phyloP scores from a whole-genome alignment of 208 protist species.

The Trypanosoma vivax region DNA sequence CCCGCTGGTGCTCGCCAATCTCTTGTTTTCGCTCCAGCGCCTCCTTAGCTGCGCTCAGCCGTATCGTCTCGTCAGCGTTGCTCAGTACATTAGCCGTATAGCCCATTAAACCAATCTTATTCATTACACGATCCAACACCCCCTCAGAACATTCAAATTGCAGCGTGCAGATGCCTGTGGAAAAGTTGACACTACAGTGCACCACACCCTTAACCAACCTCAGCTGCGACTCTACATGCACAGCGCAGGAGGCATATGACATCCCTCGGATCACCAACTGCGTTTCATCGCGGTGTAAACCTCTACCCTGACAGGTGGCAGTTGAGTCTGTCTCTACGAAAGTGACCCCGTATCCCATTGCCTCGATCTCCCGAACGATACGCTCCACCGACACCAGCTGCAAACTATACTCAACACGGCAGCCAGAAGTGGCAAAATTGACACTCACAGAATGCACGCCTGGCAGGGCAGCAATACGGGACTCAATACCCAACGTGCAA shows the following conservation, averaged over 20 bases:
- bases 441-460: slow-evolving; percentile 51
- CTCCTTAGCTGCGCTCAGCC: slow-evolving; percentile 24
- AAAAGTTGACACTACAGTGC: slow-evolving; percentile 11
- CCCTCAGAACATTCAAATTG: not conserved
- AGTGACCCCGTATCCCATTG: slow-evolving; percentile 31
- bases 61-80: not conserved
- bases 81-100: slow-evolving; percentile 2
- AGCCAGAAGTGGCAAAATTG: slow-evolving; percentile 71
- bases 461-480: slow-evolving; percentile 20
- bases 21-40: slow-evolving; percentile 65
- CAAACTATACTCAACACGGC: slow-evolving; percentile 33
- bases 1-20: slow-evolving; percentile 37
- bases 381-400: slow-evolving; percentile 8
- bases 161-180: slow-evolving; percentile 1
- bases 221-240: slow-evolving; percentile 30
- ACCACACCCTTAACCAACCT: slow-evolving; percentile 9
- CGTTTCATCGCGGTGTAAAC: not conserved
- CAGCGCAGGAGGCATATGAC: slow-evolving; percentile 57
- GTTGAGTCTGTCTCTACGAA: not conserved
- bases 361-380: slow-evolving; percentile 31
- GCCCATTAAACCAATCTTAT: slow-evolving; percentile 10
- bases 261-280: slow-evolving; percentile 19
- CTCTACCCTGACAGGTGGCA: not conserved
- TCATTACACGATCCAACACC: not conserved
- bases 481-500: slow-evolving; percentile 87